phyloP scores from a whole-genome alignment of 106 monocot genomes.

The Iris macrosiphon region DNA sequence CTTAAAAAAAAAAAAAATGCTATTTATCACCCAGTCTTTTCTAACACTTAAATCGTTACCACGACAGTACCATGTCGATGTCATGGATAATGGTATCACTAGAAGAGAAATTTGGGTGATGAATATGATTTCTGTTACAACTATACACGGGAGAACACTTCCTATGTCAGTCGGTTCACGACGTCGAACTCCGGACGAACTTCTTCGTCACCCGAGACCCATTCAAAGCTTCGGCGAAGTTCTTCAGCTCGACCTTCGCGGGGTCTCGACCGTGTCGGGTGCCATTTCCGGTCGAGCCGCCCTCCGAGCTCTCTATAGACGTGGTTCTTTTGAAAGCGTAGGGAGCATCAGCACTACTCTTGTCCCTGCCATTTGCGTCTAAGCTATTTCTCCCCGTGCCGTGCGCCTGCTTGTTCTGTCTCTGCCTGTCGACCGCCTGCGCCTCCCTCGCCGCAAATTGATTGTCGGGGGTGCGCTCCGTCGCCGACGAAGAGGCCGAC shows the following conservation, averaged over 20 bases:
- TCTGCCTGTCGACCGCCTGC: conserved; percentile 3
- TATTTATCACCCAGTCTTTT: too few relatives aligned
- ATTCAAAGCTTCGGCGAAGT: conserved; percentile 23
- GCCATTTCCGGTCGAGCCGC: too few relatives aligned
- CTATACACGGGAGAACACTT: too few relatives aligned
- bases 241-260: conserved; percentile 32
- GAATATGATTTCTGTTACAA: too few relatives aligned
- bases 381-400: background rate
- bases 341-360: background rate
- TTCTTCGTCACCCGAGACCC: background rate
- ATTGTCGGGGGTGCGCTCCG: background rate
- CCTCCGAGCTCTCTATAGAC: too few relatives aligned
- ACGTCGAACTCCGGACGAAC: conserved; percentile 2
- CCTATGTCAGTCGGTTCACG: background rate
- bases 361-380: background rate
- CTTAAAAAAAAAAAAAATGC: too few relatives aligned
- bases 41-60: too few relatives aligned
- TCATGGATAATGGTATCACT: too few relatives aligned
- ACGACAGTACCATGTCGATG: too few relatives aligned
- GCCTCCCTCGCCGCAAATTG: background rate
- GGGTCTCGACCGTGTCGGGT: too few relatives aligned
- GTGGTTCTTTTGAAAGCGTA: conserved; percentile 6
- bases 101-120: too few relatives aligned
- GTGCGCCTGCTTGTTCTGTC: background rate
- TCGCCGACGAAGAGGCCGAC: conserved; percentile 30